Evolutionary conservation across 148 eudicot genomes (phyloP).

Genomic region (Nepenthes mirabilis): DNA sequence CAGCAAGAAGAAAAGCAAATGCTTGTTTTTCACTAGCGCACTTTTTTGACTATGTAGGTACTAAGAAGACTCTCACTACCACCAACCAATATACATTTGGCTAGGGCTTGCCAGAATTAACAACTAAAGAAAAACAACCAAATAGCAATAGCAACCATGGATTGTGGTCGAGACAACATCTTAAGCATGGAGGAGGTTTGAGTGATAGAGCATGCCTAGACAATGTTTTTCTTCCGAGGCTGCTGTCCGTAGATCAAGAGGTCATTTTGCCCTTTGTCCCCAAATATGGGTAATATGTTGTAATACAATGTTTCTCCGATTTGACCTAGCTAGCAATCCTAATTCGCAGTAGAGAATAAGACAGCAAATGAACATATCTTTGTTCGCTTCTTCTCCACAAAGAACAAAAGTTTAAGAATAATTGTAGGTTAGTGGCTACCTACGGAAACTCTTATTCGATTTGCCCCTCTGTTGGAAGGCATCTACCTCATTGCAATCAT

Average conservation of each 20-base stretch:
- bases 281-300: slow-evolving; percentile 12
- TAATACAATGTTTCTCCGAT: slow-evolving; percentile 16
- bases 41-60: neutral
- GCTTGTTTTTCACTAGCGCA: slow-evolving; percentile 2
- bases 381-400: slow-evolving; percentile 20
- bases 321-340: slow-evolving; percentile 19
- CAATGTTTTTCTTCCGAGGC: neutral
- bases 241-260: slow-evolving; percentile 8
- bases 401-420: slow-evolving; percentile 15
- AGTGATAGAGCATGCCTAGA: slow-evolving; percentile 1
- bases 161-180: slow-evolving; percentile 12
- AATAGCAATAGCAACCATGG: slow-evolving; percentile 14
- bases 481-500: slow-evolving; percentile 17
- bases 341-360: slow-evolving; percentile 13
- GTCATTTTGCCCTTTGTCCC: slow-evolving; percentile 10
- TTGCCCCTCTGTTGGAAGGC: slow-evolving; percentile 9
- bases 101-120: slow-evolving; percentile 19
- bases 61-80: too few relatives aligned
- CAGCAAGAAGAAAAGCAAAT: slow-evolving; percentile 8
- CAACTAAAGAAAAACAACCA: slow-evolving; percentile 7
- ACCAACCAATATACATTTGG: slow-evolving; percentile 9
- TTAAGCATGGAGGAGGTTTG: slow-evolving; percentile 3
- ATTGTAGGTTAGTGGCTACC: slow-evolving; percentile 10
- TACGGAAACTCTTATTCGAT: slow-evolving; percentile 5
- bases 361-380: slow-evolving; percentile 13